phyloP scores from a whole-genome alignment of 169 alveolate species.

The Eimeria falciformis region DNA sequence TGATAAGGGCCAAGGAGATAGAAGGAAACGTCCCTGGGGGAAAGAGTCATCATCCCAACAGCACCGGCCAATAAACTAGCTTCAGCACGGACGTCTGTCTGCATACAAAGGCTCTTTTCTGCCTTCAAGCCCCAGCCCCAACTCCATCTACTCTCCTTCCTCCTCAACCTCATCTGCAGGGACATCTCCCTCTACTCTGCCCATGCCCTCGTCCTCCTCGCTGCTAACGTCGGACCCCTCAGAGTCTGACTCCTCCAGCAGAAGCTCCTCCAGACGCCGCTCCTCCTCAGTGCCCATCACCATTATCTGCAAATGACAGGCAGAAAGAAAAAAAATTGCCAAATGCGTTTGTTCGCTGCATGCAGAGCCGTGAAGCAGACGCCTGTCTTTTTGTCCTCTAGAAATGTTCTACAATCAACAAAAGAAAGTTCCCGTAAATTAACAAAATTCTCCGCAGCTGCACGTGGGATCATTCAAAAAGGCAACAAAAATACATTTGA shows the following conservation, averaged over 20 bases:
- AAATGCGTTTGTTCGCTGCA: neutral
- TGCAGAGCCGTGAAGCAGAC: neutral
- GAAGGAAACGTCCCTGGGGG: too few species aligned
- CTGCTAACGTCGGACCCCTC: constrained; percentile 61
- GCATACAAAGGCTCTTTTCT: too few species aligned
- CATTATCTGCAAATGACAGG: constrained; percentile 35
- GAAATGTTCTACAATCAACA: too few species aligned
- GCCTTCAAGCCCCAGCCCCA: too few species aligned
- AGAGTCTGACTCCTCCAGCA: constrained; percentile 47
- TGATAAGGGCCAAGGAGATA: too few species aligned
- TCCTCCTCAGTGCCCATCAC: constrained; percentile 80
- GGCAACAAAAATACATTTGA: too few species aligned
- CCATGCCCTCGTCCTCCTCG: constrained; percentile 79
- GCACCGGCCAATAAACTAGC: too few species aligned
- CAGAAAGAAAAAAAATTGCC: neutral
- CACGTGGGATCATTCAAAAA: neutral
- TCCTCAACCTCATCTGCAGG: constrained; percentile 72
- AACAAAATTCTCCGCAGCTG: neutral
- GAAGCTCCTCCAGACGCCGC: constrained; percentile 74
- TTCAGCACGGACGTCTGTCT: too few species aligned
- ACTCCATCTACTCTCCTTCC: neutral
- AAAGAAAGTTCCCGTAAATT: too few species aligned
- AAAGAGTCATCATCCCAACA: too few species aligned
- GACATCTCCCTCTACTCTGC: constrained; percentile 66
- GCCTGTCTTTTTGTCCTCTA: too few species aligned